Percentiles rank a stretch among this genome's conserved stretches.
These are phyloP conservation scores for Pichia membranifaciens DNA, from an alignment of 805 yeast species.

Conservation along the genomic window DNA sequence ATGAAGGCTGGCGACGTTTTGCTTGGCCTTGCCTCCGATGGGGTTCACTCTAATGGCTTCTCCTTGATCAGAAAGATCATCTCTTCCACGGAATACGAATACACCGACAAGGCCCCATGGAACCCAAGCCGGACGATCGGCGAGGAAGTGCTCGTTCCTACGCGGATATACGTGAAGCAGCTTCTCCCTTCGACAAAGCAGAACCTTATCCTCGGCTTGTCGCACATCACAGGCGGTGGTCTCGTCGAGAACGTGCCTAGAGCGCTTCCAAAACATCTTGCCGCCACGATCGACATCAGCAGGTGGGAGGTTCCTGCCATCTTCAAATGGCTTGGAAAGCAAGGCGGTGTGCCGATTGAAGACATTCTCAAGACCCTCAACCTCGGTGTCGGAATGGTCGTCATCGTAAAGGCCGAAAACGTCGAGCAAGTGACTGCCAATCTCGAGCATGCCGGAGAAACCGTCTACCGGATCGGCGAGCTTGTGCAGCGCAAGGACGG, in stretches of 20 bases:
- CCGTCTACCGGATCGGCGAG: constrained; percentile 63
- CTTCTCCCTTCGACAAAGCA: constrained; percentile 67
- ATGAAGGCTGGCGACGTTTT: constrained; percentile 79
- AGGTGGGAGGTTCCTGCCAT: constrained; percentile 84
- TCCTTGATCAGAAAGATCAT: constrained; percentile 90
- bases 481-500: constrained; percentile 40
- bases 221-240: constrained; percentile 99
- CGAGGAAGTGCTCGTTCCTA: constrained; percentile 80
- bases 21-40: constrained; percentile 84
- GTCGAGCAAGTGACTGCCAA: constrained; percentile 50
- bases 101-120: constrained; percentile 85
- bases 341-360: constrained; percentile 81
- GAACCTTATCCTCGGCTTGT: constrained; percentile 74
- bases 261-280: constrained; percentile 74
- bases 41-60: constrained; percentile 95
- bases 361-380: constrained; percentile 90
- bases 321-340: constrained; percentile 88
- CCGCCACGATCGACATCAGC: constrained; percentile 73
- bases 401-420: constrained; percentile 66
- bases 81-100: constrained; percentile 65
- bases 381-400: constrained; percentile 95
- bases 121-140: constrained; percentile 67
- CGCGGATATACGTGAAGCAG: constrained; percentile 91
- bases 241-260: constrained; percentile 94
- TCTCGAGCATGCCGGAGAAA: constrained; percentile 65